These are phyloP conservation scores for Geum urbanum DNA, from an alignment of 306 rosid genomes.

Conservation along the genomic window DNA sequence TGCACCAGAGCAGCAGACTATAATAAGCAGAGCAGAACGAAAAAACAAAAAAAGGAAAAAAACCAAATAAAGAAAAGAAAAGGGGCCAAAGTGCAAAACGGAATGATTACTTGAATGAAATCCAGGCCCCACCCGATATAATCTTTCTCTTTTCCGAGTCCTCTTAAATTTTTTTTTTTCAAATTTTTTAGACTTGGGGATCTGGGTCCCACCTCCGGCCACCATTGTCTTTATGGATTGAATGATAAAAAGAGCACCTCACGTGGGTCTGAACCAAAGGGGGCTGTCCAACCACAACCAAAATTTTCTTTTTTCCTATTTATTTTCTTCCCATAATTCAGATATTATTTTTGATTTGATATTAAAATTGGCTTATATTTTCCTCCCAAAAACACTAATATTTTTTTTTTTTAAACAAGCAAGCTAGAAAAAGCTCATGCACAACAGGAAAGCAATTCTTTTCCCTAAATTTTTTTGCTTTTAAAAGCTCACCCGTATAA, in stretches of 20 bases:
- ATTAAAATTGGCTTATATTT: not conserved
- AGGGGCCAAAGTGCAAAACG: slow-evolving; percentile 51
- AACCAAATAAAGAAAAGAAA: slow-evolving; percentile 21
- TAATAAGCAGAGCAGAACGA: not conserved
- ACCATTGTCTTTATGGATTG: slow-evolving; percentile 91
- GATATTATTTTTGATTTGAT: not conserved
- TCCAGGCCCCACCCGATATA: slow-evolving; percentile 46
- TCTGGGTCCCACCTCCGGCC: slow-evolving; percentile 79
- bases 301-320: too few species aligned
- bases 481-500: slow-evolving; percentile 76
- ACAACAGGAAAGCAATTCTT: slow-evolving; percentile 52
- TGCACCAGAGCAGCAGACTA: not conserved
- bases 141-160: slow-evolving; percentile 75
- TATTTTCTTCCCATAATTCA: too few species aligned
- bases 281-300: slow-evolving; percentile 81
- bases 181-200: slow-evolving; percentile 71
- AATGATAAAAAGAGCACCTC: slow-evolving; percentile 98
- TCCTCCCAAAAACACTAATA: not conserved
- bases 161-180: slow-evolving; percentile 42
- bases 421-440: slow-evolving; percentile 17
- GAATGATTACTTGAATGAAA: slow-evolving; percentile 79
- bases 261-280: slow-evolving; percentile 99
- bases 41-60: not conserved
- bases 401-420: too few species aligned
- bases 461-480: slow-evolving; percentile 31